Evolutionary conservation across 192 early-diverging fungal genomes (phyloP).

Genomic region (Geranomyces variabilis): DNA sequence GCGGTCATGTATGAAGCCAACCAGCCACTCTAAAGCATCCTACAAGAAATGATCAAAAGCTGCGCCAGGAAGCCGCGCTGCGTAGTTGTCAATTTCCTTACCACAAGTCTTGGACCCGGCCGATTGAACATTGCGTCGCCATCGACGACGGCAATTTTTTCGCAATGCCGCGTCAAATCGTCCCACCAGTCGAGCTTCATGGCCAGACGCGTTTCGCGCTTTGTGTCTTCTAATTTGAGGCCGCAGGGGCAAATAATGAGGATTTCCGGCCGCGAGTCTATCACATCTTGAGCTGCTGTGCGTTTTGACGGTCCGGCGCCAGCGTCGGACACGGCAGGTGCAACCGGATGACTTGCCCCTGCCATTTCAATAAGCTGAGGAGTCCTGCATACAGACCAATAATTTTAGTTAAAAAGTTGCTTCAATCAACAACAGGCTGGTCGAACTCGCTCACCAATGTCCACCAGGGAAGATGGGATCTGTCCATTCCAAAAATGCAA

Average conservation of each 20-base stretch:
- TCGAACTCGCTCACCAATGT: conserved; percentile 41
- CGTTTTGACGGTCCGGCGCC: conserved; percentile 45
- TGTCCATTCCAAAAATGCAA: conserved; percentile 58
- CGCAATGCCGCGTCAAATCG: conserved; percentile 20
- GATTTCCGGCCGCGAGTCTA: conserved; percentile 45
- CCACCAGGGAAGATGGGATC: conserved; percentile 58
- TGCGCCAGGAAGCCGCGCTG: not conserved
- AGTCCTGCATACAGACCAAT: conserved; percentile 32
- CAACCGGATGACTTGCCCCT: conserved; percentile 47
- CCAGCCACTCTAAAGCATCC: conserved; percentile 60
- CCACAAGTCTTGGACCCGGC: conserved; percentile 56
- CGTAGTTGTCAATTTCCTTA: not conserved
- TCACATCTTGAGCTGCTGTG: conserved; percentile 32
- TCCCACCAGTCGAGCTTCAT: conserved; percentile 40
- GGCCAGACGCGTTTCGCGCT: conserved; percentile 37
- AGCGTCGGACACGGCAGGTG: conserved; percentile 26
- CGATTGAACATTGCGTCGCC: conserved; percentile 64
- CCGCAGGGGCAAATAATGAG: conserved; percentile 56
- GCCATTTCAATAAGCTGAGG: conserved; percentile 57
- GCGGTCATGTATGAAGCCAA: conserved; percentile 47
- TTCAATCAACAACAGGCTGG: no score
- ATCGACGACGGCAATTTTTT: conserved; percentile 52
- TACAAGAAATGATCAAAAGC: not conserved
- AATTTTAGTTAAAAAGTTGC: not conserved
- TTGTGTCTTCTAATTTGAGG: conserved; percentile 44